Base-by-base conservation (phyloP, 306 rosid species). In the Quercus agrifolia region DNA sequence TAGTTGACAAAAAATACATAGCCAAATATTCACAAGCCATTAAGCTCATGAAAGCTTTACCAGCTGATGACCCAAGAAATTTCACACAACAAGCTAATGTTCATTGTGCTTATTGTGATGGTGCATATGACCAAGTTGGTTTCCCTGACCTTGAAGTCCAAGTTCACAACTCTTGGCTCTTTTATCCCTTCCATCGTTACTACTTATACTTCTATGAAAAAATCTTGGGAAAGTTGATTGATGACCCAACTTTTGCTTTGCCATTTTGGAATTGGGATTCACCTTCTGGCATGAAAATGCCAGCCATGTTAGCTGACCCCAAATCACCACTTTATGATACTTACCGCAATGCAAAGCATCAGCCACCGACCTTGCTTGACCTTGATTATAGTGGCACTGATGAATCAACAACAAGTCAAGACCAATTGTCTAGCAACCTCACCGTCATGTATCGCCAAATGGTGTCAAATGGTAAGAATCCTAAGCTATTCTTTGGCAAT, bases 101-200 rank as follows among this genome's bases (percentile, higher is more conserved):
- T 14, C 97, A 92, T 28, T 94, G 98, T 64, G 98, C 98, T 58
- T 94, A 94, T n/a, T 94, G 98, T 74, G 87, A 94, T 27, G 97
- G 97, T 19, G 93, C 92, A 0, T 92, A 94, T 76, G 78, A 83
- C 38, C 97, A 94, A 78, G 79, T 69, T 1, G 97, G 92, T 5
- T 90, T 82, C 27, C 92, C 93, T 0, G 81, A 84, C 19, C 84
- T 92, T 1, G 97, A 94, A 17, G 72, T 90, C 13, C 97, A 92
- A 81, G 84, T 94, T 30, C 98, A 94, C 79, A 71, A 76, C 2
- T 89, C 91, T 0, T 90, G 98, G 98, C 96, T 93, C 21, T 93
- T 93, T 79, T 91, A 86, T 28, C 98, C 98, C 8, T 93, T 69
- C 67, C 98, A 93, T 74, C 87, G 98, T 5, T 93, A 85, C 83